These are phyloP conservation scores for Irineochytrium annulatum DNA, from an alignment of 192 early-diverging fungal species.

Conservation along the genomic window DNA sequence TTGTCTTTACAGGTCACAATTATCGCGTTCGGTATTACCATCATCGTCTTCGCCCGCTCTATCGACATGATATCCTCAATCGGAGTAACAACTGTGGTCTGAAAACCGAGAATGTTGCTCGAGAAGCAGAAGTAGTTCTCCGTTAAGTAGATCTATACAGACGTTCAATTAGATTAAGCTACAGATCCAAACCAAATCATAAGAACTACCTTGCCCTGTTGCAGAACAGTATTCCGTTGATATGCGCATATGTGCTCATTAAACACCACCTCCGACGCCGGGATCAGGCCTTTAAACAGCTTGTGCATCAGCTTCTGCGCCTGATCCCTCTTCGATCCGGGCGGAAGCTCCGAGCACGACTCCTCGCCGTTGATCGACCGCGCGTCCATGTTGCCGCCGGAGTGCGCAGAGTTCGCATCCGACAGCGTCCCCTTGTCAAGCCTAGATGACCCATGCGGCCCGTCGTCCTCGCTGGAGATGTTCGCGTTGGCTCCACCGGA, in stretches of 20 bases:
- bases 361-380: too few species aligned
- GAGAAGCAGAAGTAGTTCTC: slow-evolving; percentile 23
- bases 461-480: too few species aligned
- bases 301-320: slow-evolving; percentile 18
- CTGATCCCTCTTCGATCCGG: too few species aligned
- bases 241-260: slow-evolving; percentile 19
- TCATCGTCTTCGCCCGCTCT: slow-evolving; percentile 20
- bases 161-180: neutral
- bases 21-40: slow-evolving; percentile 24
- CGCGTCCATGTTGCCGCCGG: too few species aligned
- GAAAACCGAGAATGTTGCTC: slow-evolving; percentile 21
- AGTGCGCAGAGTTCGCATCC: too few species aligned
- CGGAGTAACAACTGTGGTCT: slow-evolving; percentile 7
- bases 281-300: slow-evolving; percentile 15
- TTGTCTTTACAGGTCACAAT: slow-evolving; percentile 3
- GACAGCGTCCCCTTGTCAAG: too few species aligned
- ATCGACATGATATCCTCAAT: slow-evolving; percentile 18
- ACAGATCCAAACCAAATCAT: neutral
- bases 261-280: slow-evolving; percentile 12
- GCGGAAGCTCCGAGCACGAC: too few species aligned
- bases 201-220: slow-evolving; percentile 3
- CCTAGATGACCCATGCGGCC: too few species aligned
- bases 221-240: slow-evolving; percentile 17
- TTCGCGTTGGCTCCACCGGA: too few species aligned
- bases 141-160: slow-evolving; percentile 20